These are phyloP conservation scores for Tilletia walkeri DNA, from an alignment of 1,284 basidiomycete species.

Conservation along the genomic window DNA sequence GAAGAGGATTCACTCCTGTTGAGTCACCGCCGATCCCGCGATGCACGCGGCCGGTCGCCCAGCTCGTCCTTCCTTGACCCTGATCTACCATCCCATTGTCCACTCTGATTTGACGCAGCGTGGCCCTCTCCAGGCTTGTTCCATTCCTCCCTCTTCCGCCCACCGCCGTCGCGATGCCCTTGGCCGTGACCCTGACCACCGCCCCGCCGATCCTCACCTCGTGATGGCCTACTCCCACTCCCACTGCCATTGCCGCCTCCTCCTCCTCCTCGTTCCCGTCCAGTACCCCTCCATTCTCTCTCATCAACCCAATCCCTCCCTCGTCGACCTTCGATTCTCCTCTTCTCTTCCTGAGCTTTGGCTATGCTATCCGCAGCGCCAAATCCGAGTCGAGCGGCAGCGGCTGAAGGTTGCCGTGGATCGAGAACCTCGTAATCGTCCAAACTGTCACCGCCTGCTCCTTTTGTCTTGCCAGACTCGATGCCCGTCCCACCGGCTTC, in stretches of 20 bases:
- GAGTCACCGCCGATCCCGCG: neutral
- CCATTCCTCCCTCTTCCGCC: neutral
- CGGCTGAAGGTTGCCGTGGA: slow-evolving; percentile 23
- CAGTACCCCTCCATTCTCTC: neutral
- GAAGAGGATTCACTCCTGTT: too few species aligned
- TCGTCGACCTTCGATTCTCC: slow-evolving; percentile 22
- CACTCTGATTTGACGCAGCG: neutral
- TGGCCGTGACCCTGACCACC: too few species aligned
- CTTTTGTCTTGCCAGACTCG: neutral
- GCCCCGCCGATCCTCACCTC: too few species aligned
- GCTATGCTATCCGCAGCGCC: slow-evolving; percentile 21
- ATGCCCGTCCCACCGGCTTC: slow-evolving; percentile 36
- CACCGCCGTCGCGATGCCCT: neutral
- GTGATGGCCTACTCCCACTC: too few species aligned
- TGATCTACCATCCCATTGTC: slow-evolving; percentile 1
- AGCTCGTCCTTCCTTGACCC: neutral
- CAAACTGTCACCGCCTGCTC: slow-evolving; percentile 22
- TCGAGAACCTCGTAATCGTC: slow-evolving; percentile 47
- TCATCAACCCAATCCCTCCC: slow-evolving; percentile 38
- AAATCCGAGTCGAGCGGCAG: slow-evolving; percentile 22
- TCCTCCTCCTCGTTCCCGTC: neutral
- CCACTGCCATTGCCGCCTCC: neutral
- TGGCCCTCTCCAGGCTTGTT: neutral
- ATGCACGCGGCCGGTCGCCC: neutral
- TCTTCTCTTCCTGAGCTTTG: slow-evolving; percentile 15